Conservation (phyloP, 208 protist species). For the Crithidia brevicula region DNA sequence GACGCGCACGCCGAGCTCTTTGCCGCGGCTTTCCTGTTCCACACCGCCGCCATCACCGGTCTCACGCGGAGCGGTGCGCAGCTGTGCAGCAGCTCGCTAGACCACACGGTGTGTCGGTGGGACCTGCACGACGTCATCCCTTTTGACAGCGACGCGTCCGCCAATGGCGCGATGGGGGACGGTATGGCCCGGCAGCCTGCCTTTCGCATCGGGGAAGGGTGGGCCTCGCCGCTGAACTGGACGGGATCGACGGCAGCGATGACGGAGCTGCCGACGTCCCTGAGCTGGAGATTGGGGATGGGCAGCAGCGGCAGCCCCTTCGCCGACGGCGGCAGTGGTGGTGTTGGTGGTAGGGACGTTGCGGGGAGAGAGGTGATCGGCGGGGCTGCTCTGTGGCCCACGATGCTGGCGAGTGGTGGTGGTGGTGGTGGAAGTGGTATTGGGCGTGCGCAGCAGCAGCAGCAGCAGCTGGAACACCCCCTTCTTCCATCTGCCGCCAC, state of each 20-base stretch:
- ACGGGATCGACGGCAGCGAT: no score
- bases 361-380: neutral
- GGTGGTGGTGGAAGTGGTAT: neutral
- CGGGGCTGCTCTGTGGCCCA: neutral
- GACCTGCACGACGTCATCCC: constrained; percentile 35
- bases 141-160: constrained; percentile 7
- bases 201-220: constrained; percentile 1
- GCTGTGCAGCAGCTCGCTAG: constrained; percentile 37
- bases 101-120: constrained; percentile 57
- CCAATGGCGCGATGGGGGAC: constrained; percentile 15
- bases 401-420: neutral
- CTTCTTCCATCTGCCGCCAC: neutral
- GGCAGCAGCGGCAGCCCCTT: neutral
- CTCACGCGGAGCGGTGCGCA: constrained; percentile 45
- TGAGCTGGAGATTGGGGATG: no score
- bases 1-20: constrained; percentile 13
- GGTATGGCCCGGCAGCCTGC: neutral
- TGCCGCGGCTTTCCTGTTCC: constrained; percentile 31
- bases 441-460: neutral
- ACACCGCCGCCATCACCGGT: constrained; percentile 43
- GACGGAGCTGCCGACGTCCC: no score
- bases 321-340: neutral
- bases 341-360: neutral
- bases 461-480: neutral
- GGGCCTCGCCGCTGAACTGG: neutral